Percentiles rank a stretch among this genome's conserved stretches.
Evolutionary conservation across 2,329 filamentous ascomycete genomes (phyloP).

Genomic region (Fusarium ramigenum): DNA sequence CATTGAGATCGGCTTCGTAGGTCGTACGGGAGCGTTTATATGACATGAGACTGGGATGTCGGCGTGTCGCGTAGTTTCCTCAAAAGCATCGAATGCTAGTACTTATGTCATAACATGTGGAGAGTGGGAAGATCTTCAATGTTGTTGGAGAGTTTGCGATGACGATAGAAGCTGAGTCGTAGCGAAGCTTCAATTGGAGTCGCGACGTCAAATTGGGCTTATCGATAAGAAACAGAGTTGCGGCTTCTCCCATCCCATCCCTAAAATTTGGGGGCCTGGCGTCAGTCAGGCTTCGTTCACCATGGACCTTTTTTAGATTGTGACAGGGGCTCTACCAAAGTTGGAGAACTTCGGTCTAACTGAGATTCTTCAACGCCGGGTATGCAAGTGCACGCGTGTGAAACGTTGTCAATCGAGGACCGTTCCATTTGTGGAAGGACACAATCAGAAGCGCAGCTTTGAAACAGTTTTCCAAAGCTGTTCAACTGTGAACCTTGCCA

Average conservation of each 20-base stretch:
- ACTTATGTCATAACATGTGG: not conserved
- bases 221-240: constrained; percentile 35
- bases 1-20: constrained; percentile 80
- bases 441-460: not conserved
- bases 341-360: constrained; percentile 16
- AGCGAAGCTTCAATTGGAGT: constrained; percentile 15
- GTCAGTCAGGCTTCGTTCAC: not conserved
- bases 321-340: constrained; percentile 15
- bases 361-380: constrained; percentile 7
- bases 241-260: not conserved
- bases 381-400: constrained; percentile 23
- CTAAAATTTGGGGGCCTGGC: constrained; percentile 2
- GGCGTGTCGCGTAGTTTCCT: not conserved
- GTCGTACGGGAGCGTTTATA: constrained; percentile 80
- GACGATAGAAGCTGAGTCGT: constrained; percentile 9
- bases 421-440: not conserved
- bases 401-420: constrained; percentile 5
- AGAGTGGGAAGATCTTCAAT: not conserved
- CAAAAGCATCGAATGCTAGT: constrained; percentile 21
- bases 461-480: not conserved
- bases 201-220: constrained; percentile 30
- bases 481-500: not conserved
- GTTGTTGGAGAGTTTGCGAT: not conserved
- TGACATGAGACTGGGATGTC: constrained; percentile 64
- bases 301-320: not conserved